phyloP scores from a whole-genome alignment of 2,329 filamentous ascomycete species.

The Fusarium vanettenii region DNA sequence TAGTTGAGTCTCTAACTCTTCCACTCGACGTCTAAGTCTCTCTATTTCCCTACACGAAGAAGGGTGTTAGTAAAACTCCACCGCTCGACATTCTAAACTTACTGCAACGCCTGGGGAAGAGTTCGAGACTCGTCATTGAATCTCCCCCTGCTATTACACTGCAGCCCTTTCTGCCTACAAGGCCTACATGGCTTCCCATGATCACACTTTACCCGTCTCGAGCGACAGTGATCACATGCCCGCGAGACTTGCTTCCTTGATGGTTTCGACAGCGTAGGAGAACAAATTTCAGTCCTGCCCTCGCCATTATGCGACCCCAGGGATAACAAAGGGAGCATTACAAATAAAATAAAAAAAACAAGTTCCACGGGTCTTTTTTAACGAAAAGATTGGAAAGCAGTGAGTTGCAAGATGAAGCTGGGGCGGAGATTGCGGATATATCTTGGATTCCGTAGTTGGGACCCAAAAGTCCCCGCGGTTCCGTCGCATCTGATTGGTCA shows the following conservation, averaged over 20 bases:
- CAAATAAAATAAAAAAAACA: neutral
- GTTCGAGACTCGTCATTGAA: conserved; percentile 24
- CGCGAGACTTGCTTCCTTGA: conserved; percentile 37
- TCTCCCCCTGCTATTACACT: conserved; percentile 22
- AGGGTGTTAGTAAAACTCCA: neutral
- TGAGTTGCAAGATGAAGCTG: conserved; percentile 7
- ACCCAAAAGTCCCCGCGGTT: conserved; percentile 12
- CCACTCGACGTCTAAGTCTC: neutral
- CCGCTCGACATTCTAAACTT: neutral
- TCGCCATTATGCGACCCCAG: neutral
- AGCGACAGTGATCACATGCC: conserved; percentile 38
- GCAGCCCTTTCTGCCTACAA: conserved; percentile 21
- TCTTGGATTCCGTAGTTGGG: neutral
- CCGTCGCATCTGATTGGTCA: conserved; percentile 4
- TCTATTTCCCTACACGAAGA: neutral
- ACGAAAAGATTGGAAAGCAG: neutral
- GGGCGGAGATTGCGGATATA: conserved; percentile 27
- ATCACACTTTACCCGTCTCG: conserved; percentile 38
- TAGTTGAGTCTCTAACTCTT: neutral
- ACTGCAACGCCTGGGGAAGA: conserved; percentile 29
- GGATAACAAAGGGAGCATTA: neutral
- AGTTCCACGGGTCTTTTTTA: neutral
- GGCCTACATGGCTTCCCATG: conserved; percentile 29
- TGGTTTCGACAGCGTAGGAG: neutral
- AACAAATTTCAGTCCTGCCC: neutral